Percentiles rank a stretch among this genome's conserved stretches.
These are phyloP conservation scores for Amyloporia xantha DNA, from an alignment of 768 basidiomycete species.

Conservation along the genomic window DNA sequence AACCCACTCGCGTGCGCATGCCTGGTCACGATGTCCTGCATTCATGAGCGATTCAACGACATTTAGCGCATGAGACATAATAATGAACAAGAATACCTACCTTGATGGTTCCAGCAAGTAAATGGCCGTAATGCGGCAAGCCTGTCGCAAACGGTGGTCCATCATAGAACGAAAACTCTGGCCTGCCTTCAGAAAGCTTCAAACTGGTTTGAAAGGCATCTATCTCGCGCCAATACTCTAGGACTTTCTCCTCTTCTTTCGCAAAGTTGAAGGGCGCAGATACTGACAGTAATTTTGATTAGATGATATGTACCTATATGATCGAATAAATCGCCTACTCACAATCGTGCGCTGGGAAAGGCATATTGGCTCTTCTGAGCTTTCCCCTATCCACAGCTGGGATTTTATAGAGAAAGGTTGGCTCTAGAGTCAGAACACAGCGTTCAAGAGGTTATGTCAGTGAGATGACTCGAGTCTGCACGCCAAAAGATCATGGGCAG, in stretches of 20 bases:
- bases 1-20: conserved; percentile 91
- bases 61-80: background rate
- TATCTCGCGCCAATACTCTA: conserved; percentile 91
- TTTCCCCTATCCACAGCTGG: background rate
- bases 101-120: conserved; percentile 91
- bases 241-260: conserved; percentile 84
- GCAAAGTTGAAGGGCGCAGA: conserved; percentile 76
- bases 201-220: conserved; percentile 95
- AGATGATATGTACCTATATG: background rate
- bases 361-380: conserved; percentile 10
- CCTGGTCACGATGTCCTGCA: conserved; percentile 93
- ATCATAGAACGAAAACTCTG: conserved; percentile 93
- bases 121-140: conserved; percentile 91
- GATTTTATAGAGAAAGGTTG: background rate
- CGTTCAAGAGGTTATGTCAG: no score
- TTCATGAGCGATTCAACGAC: conserved; percentile 3
- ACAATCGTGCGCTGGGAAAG: conserved; percentile 25
- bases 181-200: conserved; percentile 86
- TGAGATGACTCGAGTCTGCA: conserved; percentile 1
- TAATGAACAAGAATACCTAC: no score
- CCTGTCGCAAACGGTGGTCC: conserved; percentile 98
- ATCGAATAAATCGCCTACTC: conserved; percentile 5
- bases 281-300: conserved; percentile 38
- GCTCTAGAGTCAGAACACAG: background rate
- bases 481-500: background rate